Evolutionary conservation across 1,284 basidiomycete species (phyloP), one percentile per base, ranked within the genome.

Genomic region (Tilletia caries): DNA sequence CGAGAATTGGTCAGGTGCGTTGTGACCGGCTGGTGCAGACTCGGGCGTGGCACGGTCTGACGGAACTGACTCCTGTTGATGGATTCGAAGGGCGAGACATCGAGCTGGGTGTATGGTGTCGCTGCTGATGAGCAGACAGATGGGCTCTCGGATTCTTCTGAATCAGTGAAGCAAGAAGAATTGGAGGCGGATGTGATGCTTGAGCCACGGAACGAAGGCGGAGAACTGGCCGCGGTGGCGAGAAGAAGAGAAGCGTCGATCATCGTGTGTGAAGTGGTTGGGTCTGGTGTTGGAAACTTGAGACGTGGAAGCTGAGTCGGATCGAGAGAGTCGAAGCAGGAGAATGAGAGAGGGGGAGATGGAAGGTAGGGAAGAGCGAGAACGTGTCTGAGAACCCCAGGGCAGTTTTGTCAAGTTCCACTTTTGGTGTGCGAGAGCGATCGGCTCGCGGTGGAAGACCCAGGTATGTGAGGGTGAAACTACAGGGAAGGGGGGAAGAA

Each of bases 371-470:
- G 52, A 13, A 1, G 25, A 54, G 25, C 23, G 13, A 13, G 23
- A 29, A 15, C n/a, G 2, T 27, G 52, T 13, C 27, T 54, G 52
- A 50, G 46, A 50, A 50, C 20, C 46, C 46, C n/a, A n/a, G 37
- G 37, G 8, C 15, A 0, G 37, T 41, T 41, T 1, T 41, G 37
- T 41, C n/a, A n/a, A 41, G 37, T 41, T 41, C 37, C 37, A 41
- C 37, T 15, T 41, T 18, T 54, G 3, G 2, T 58, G 33, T 62
- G 58, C 58, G 58, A 62, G 58, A 62, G 58, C 58, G 58, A 18
- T 62, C 58, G 58, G 58, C 58, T 62, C 58, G 58, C 58, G 58
- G 32, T 20, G 27, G 58, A 32, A 34, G 15, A 18, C 23, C 20
- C 33, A 33, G 32, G 29, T 33, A n/a, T 10, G 6, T 18, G 34